A percentile compares a stretch with the other conserved stretches of the same genome.
These are phyloP conservation scores for Talaromyces verruculosus DNA, from an alignment of 2,329 filamentous ascomycete species.

Conservation along the genomic window DNA sequence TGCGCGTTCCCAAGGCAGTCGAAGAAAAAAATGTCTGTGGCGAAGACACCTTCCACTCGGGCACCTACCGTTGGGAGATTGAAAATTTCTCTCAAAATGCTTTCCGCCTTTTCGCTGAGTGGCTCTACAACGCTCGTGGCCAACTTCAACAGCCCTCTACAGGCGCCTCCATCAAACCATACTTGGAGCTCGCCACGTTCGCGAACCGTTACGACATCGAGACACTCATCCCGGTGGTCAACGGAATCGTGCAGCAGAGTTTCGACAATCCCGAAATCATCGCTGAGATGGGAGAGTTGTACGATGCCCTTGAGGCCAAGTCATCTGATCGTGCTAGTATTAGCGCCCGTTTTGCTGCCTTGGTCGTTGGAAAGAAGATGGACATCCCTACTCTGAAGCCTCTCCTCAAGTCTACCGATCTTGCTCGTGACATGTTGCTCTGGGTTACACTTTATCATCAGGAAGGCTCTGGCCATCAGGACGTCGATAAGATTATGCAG, in stretches of 20 bases:
- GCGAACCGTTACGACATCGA: neutral
- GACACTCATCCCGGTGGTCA: neutral
- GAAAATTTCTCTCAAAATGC: constrained; percentile 6
- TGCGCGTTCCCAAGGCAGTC: neutral
- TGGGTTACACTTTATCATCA: constrained; percentile 6
- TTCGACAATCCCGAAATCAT: neutral
- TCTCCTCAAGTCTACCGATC: neutral
- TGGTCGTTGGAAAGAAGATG: neutral
- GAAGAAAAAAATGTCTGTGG: neutral
- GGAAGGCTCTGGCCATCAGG: neutral
- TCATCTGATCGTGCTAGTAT: constrained; percentile 8
- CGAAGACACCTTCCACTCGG: neutral
- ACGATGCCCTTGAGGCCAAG: neutral
- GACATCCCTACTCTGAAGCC: neutral
- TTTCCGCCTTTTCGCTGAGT: constrained; percentile 12
- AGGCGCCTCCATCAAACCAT: neutral
- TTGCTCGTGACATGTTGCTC: constrained; percentile 1
- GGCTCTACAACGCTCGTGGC: constrained; percentile 14
- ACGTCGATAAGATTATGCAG: neutral
- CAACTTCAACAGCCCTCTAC: neutral
- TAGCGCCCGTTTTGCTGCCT: constrained; percentile 15
- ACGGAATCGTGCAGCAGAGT: neutral
- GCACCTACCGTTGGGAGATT: constrained; percentile 8
- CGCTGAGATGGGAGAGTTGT: neutral
- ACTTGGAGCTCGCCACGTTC: constrained; percentile 4